These are phyloP conservation scores for Puya raimondii DNA, from an alignment of 176 grass and related monocot species.

Conservation along the genomic window DNA sequence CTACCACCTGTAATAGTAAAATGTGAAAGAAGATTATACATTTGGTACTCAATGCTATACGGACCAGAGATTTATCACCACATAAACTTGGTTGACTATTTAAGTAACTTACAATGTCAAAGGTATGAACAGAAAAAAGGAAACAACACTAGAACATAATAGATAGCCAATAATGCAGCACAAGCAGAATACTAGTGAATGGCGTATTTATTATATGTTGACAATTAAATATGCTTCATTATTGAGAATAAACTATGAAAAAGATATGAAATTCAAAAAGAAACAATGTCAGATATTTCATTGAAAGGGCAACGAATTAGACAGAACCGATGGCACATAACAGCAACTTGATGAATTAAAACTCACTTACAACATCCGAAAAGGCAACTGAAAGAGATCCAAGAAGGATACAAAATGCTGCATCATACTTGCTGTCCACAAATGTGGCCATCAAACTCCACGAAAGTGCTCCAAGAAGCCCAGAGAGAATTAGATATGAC, in stretches of 20 bases:
- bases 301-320: background rate
- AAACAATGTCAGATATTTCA: too few species aligned
- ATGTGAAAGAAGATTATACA: background rate
- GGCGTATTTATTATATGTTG: too few species aligned
- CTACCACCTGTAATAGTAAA: conserved; percentile 54
- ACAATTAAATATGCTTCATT: too few species aligned
- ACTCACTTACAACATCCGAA: conserved; percentile 85
- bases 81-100: too few species aligned
- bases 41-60: too few species aligned
- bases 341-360: conserved; percentile 7
- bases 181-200: too few species aligned
- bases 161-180: background rate
- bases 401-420: conserved; percentile 75
- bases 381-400: conserved; percentile 99
- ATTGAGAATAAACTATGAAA: too few species aligned
- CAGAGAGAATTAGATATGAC: conserved; percentile 90
- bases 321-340: background rate
- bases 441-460: conserved; percentile 86
- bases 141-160: background rate
- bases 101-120: background rate
- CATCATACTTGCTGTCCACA: conserved; percentile 88
- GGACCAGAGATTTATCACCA: too few species aligned
- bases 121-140: background rate
- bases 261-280: too few species aligned
- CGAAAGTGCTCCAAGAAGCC: conserved; percentile 93